These are phyloP conservation scores for Nemania sp. DNA, from an alignment of 2,329 filamentous ascomycete genomes.

Conservation along the genomic window DNA sequence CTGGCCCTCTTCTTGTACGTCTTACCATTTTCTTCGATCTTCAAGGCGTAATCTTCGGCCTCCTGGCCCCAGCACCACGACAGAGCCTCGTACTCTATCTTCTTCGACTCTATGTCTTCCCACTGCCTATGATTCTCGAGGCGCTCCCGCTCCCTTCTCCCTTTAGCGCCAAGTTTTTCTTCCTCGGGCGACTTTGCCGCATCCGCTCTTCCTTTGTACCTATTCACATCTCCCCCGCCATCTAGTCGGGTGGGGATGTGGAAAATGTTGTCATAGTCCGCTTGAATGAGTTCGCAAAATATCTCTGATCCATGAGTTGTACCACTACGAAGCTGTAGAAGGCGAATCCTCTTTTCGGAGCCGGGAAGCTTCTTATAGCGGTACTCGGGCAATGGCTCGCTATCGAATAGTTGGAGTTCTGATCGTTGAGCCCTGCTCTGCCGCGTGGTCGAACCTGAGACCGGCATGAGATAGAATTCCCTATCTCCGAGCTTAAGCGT, in stretches of 20 bases:
- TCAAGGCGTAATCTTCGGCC: conserved; percentile 7
- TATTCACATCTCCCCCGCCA: neutral
- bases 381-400: conserved; percentile 2
- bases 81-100: conserved; percentile 18
- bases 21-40: conserved; percentile 7
- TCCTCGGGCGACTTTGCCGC: no score
- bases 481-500: neutral
- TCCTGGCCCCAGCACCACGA: conserved; percentile 21
- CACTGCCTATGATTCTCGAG: neutral
- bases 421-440: neutral
- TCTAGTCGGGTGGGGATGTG: neutral
- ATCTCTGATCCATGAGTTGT: conserved; percentile 6
- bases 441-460: neutral
- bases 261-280: conserved; percentile 3
- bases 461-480: conserved; percentile 2
- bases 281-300: conserved; percentile 10
- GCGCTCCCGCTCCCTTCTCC: no score
- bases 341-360: conserved; percentile 6
- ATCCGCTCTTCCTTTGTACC: neutral
- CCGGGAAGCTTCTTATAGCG: neutral
- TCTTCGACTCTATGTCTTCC: neutral
- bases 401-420: neutral
- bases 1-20: conserved; percentile 6
- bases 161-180: no score
- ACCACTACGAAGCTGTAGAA: conserved; percentile 6